Percentiles rank a stretch among this genome's conserved stretches.
Evolutionary conservation across 371 early-diverging fungal genomes (phyloP).

Genomic region (Circinella umbellata): DNA sequence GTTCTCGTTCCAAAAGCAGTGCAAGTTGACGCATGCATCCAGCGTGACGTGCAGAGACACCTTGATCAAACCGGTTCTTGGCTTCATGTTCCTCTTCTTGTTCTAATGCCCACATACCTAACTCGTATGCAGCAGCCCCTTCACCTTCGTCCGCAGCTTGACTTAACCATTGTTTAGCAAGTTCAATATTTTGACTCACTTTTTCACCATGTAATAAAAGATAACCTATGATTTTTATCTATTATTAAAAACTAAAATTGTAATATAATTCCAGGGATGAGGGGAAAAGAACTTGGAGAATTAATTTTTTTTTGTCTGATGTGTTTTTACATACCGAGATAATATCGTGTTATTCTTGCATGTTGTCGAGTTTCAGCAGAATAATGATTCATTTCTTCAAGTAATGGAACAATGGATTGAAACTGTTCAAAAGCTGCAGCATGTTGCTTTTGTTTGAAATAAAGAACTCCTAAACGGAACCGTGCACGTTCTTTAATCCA

Average conservation of each 20-base stretch:
- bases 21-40: constrained; percentile 32
- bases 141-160: constrained; percentile 23
- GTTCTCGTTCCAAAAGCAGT: constrained; percentile 18
- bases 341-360: constrained; percentile 34
- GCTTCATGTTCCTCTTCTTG: constrained; percentile 22
- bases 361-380: constrained; percentile 33
- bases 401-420: constrained; percentile 13
- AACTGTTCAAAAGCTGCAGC: constrained; percentile 18
- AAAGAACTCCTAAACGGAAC: constrained; percentile 27
- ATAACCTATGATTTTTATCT: constrained; percentile 10
- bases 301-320: neutral
- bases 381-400: constrained; percentile 28
- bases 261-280: no score
- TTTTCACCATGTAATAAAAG: constrained; percentile 11
- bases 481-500: constrained; percentile 38
- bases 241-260: no score
- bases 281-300: no score
- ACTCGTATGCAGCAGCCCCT: constrained; percentile 23
- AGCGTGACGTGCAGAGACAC: constrained; percentile 21
- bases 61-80: constrained; percentile 19
- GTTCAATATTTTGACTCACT: neutral
- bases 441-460: constrained; percentile 24
- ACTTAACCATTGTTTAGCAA: constrained; percentile 20
- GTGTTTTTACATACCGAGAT: constrained; percentile 24
- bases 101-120: constrained; percentile 20